Conservation (phyloP, 176 grass and related monocot genomes). For the Dendrocalamus sinicus region DNA sequence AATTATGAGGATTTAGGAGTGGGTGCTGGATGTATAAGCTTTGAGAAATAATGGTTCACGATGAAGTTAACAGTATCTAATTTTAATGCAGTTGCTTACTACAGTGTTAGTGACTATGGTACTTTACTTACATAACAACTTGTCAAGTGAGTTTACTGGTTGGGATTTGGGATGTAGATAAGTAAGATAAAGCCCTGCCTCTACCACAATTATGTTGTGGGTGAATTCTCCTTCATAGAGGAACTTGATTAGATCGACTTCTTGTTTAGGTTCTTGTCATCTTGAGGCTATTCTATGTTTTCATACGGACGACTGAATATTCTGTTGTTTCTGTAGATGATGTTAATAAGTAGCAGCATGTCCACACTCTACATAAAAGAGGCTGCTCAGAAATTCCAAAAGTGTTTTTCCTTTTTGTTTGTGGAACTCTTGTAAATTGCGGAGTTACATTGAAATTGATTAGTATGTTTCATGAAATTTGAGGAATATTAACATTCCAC, state of each 20-base stretch:
- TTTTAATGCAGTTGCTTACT: not conserved
- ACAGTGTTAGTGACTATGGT: not conserved
- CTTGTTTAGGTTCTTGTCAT: constrained; percentile 21
- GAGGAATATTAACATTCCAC: not conserved
- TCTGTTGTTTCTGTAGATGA: not conserved
- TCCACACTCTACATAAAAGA: not conserved
- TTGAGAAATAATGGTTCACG: not conserved
- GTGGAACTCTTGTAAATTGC: not conserved
- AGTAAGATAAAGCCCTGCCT: constrained; percentile 1
- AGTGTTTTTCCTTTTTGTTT: not conserved
- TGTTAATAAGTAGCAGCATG: constrained; percentile 22
- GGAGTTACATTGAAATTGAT: not conserved
- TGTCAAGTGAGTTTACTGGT: constrained; percentile 5
- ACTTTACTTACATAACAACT: constrained; percentile 28
- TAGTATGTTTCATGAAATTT: constrained; percentile 22
- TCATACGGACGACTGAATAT: not conserved
- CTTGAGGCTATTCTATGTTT: not conserved
- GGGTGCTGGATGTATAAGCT: not conserved
- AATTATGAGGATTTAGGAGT: not conserved
- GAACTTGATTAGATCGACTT: not conserved
- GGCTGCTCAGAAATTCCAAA: not conserved
- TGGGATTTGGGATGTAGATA: constrained; percentile 4
- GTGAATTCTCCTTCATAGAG: not conserved
- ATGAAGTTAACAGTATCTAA: not conserved
- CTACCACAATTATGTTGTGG: not conserved